These are phyloP conservation scores for Monilinia fructigena DNA, from an alignment of 2,329 filamentous ascomycete genomes.

Conservation along the genomic window DNA sequence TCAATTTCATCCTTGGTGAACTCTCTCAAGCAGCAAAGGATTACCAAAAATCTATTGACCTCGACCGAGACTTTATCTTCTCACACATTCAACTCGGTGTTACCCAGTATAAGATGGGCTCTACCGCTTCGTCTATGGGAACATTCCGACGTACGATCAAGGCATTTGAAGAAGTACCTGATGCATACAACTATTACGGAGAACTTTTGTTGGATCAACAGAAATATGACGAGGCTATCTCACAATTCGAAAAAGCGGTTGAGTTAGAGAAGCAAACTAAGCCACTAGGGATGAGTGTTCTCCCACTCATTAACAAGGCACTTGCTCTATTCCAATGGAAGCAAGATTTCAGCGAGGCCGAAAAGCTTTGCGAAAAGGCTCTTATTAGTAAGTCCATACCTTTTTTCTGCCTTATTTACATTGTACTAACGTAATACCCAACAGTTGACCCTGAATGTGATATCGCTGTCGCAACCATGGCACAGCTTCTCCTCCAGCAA, in stretches of 20 bases:
- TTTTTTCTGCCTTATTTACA: neutral
- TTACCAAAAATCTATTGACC: constrained; percentile 98
- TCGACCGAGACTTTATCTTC: constrained; percentile 96
- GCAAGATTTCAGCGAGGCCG: constrained; percentile 90
- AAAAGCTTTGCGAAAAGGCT: constrained; percentile 95
- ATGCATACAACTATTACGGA: constrained; percentile 99
- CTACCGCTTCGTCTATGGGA: constrained; percentile 95
- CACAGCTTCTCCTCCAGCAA: constrained; percentile 93
- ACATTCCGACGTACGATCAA: constrained; percentile 97
- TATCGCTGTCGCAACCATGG: constrained; percentile 98
- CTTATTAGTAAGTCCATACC: constrained; percentile 75
- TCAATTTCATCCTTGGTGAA: constrained; percentile 96
- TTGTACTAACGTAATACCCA: constrained; percentile 23
- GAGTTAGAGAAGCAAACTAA: constrained; percentile 96
- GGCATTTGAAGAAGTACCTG: constrained; percentile 94
- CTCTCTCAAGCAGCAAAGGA: constrained; percentile 93
- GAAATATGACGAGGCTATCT: constrained; percentile 91
- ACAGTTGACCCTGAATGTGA: constrained; percentile 97
- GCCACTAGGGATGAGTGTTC: constrained; percentile 93
- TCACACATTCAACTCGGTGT: constrained; percentile 99
- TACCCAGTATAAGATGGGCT: constrained; percentile 99
- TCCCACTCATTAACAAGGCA: constrained; percentile 98
- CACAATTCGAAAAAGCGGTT: constrained; percentile 98
- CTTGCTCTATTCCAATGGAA: constrained; percentile 98
- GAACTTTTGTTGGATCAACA: constrained; percentile 95